These are phyloP conservation scores for Colletotrichum sansevieriae DNA, from an alignment of 2,329 filamentous ascomycete species.

Conservation along the genomic window DNA sequence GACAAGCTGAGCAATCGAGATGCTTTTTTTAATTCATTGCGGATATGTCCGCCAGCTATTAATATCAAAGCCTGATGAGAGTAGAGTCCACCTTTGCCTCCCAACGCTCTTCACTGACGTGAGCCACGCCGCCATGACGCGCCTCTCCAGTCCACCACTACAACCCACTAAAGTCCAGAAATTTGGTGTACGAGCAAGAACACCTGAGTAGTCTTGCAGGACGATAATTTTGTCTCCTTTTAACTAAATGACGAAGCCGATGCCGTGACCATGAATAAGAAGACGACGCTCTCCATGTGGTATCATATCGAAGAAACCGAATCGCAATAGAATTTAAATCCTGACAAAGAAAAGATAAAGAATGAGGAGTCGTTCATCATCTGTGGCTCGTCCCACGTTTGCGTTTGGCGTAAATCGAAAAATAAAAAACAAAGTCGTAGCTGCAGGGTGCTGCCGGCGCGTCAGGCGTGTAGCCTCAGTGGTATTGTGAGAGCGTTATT, in stretches of 20 bases:
- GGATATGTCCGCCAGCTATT: not conserved
- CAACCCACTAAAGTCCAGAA: conserved; percentile 8
- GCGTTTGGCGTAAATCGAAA: conserved; percentile 23
- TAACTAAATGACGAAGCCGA: conserved; percentile 33
- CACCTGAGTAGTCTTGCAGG: conserved; percentile 10
- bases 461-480: conserved; percentile 7
- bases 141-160: conserved; percentile 11
- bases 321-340: conserved; percentile 35
- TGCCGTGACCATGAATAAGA: conserved; percentile 20
- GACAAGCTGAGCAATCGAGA: conserved; percentile 2
- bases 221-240: conserved; percentile 4
- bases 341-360: conserved; percentile 27
- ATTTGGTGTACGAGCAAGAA: conserved; percentile 8
- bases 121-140: conserved; percentile 13
- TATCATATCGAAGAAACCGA: conserved; percentile 42
- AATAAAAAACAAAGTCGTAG: conserved; percentile 14
- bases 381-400: conserved; percentile 13
- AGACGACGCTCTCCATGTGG: conserved; percentile 40
- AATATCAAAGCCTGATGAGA: conserved; percentile 3
- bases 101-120: not conserved
- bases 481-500: conserved; percentile 10
- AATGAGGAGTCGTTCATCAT: conserved; percentile 38
- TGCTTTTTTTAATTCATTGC: conserved; percentile 18
- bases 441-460: conserved; percentile 17
- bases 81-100: not conserved